These are phyloP conservation scores for Adansonia digitata DNA, from an alignment of 345 rosid genomes.

Conservation along the genomic window DNA sequence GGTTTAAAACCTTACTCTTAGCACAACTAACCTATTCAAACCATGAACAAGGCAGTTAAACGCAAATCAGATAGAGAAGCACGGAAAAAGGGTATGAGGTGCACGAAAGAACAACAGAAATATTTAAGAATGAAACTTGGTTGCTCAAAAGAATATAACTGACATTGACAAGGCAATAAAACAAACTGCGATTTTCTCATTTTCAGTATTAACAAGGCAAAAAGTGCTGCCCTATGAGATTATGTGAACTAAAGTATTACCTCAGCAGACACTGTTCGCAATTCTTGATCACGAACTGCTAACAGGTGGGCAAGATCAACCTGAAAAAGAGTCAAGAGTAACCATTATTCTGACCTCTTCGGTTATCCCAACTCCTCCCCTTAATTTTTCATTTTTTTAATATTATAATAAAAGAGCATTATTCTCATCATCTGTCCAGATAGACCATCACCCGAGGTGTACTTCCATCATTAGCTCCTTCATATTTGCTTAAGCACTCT, in stretches of 20 bases:
- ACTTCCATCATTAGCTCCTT: slow-evolving; percentile 73
- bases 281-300: slow-evolving; percentile 90
- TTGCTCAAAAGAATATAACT: not conserved
- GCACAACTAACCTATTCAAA: not conserved
- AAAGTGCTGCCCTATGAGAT: not conserved
- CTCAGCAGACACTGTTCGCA: slow-evolving; percentile 89
- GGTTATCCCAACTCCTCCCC: too few relatives aligned
- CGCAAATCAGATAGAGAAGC: not conserved
- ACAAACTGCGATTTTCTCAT: not conserved
- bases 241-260: slow-evolving; percentile 24
- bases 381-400: not conserved
- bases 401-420: not conserved
- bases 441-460: slow-evolving; percentile 68
- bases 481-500: slow-evolving; percentile 90
- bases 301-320: slow-evolving; percentile 89
- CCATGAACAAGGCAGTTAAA: not conserved
- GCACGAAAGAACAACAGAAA: not conserved
- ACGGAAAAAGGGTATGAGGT: not conserved
- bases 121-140: not conserved
- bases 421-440: not conserved
- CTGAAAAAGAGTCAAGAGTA: slow-evolving; percentile 33
- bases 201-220: slow-evolving; percentile 31
- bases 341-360: not conserved
- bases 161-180: not conserved
- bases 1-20: not conserved